These are phyloP conservation scores for Tricholoma sp. DNA, from an alignment of 768 basidiomycete species.

Conservation along the genomic window DNA sequence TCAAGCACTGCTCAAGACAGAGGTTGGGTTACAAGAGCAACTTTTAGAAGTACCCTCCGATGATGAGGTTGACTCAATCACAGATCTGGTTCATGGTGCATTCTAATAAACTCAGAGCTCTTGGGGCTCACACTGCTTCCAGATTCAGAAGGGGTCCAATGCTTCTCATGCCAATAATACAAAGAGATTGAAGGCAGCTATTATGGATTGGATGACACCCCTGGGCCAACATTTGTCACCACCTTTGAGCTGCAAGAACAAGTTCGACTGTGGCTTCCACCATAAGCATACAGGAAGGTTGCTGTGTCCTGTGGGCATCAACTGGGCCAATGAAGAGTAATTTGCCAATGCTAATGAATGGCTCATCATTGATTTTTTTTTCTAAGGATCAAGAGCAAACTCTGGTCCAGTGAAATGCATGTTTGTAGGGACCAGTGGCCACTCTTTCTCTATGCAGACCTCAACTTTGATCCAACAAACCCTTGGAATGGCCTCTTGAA, in stretches of 20 bases:
- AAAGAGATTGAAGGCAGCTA: neutral
- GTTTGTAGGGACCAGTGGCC: neutral
- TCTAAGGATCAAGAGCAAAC: neutral
- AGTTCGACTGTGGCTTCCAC: constrained; percentile 1
- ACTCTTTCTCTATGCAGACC: neutral
- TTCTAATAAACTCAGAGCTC: neutral
- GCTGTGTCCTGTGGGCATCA: neutral
- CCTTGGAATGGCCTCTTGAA: neutral
- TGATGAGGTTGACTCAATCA: neutral
- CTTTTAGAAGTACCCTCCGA: neutral
- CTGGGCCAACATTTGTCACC: neutral
- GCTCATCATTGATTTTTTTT: neutral
- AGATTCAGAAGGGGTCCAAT: constrained; percentile 1
- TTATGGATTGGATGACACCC: neutral
- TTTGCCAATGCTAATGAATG: neutral
- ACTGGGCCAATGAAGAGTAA: neutral
- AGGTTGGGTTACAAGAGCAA: neutral
- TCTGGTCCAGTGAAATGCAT: neutral
- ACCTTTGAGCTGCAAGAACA: neutral
- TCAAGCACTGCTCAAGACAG: neutral
- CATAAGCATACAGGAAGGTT: neutral
- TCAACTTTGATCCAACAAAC: neutral
- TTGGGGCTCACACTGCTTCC: neutral
- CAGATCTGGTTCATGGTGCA: neutral
- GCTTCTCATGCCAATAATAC: neutral